Percentiles rank a stretch among this genome's conserved stretches.
Evolutionary conservation across 1,139 yeast species (phyloP).

Genomic region (Pichia sp.): DNA sequence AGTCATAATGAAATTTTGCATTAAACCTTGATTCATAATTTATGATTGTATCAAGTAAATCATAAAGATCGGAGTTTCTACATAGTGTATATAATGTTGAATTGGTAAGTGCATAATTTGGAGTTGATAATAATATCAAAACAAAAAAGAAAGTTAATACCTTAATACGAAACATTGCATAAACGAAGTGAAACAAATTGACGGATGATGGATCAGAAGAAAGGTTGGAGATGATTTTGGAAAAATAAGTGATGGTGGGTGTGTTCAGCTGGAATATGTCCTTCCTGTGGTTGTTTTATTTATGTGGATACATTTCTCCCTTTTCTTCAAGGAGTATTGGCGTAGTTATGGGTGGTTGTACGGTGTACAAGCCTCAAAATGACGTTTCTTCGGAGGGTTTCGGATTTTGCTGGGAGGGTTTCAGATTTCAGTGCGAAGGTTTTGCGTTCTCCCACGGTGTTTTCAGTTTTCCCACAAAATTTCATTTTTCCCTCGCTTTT

Average conservation of each 20-base stretch:
- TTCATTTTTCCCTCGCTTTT: not conserved
- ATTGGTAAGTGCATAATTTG: slow-evolving; percentile 2
- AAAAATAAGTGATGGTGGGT: too few relatives aligned
- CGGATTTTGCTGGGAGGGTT: too few relatives aligned
- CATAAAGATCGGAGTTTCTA: slow-evolving; percentile 48
- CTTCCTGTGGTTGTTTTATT: too few relatives aligned
- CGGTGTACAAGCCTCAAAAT: too few relatives aligned
- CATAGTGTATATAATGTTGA: slow-evolving; percentile 57
- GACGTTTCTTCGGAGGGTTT: too few relatives aligned
- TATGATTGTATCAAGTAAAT: slow-evolving; percentile 44
- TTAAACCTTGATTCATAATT: slow-evolving; percentile 54
- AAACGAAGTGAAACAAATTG: not conserved
- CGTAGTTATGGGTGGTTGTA: too few relatives aligned
- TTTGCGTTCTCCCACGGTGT: too few relatives aligned
- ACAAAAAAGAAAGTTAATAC: not conserved
- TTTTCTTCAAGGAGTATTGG: too few relatives aligned
- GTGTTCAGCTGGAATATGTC: too few relatives aligned
- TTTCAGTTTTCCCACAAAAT: not conserved
- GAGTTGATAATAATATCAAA: slow-evolving; percentile 14
- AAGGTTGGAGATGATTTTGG: too few relatives aligned
- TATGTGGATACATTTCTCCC: too few relatives aligned
- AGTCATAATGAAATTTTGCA: slow-evolving; percentile 46
- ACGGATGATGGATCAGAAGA: not conserved
- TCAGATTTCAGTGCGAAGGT: too few relatives aligned
- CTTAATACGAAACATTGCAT: not conserved